Base-by-base conservation (phyloP, 768 basidiomycete genomes). In the Mycena filopes region DNA sequence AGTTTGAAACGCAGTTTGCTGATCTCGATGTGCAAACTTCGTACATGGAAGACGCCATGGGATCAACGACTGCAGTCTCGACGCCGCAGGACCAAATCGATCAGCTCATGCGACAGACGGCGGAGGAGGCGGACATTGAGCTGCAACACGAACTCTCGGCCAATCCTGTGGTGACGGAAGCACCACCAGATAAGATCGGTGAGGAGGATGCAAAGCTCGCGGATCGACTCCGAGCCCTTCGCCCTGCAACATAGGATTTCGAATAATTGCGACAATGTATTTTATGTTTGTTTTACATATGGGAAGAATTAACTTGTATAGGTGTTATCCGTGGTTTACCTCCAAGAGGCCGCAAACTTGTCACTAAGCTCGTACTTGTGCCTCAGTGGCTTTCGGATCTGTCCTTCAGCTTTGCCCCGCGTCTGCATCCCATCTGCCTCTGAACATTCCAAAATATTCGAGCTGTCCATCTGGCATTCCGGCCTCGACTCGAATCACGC, bases 31-130 rank as follows among this genome's bases (percentile, higher is more conserved):
- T 99, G 9, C 97, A 99, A 77, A 97, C 98, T 20, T 92, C 90
- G 7, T 96, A 97, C 79, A 97, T 99, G 95, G 98, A 99, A 74
- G 94, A 95, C 63, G 91, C 96, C 41, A 98, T 99, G 92, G 89
- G 90, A 12, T 87, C 92, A 58, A 95, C 96, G 25, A 97, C 95
- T 3, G 98, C 96, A 21, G 87, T 92, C 42, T 90, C 95, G 15
- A 96, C 94, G 7, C 98, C 98, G 1, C 95, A 98, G 77, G 98
- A 99, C 80, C 96, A 99, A 76, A 92, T 99, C 74, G 98, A 99
- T 75, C 80, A 84, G 29, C 88, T 99, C 25, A 84, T 99, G 83
- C 88, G 91, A 60, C 95, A 96, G 79, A 96, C 94, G 23, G 98
- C 98, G 5, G 98, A 99, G 75, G 97, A 99, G 77, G 95, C 95